A percentile compares a stretch with the other conserved stretches of the same genome.
phyloP scores from a whole-genome alignment of 371 early-diverging fungal species.

The Blyttiomyces sp. region DNA sequence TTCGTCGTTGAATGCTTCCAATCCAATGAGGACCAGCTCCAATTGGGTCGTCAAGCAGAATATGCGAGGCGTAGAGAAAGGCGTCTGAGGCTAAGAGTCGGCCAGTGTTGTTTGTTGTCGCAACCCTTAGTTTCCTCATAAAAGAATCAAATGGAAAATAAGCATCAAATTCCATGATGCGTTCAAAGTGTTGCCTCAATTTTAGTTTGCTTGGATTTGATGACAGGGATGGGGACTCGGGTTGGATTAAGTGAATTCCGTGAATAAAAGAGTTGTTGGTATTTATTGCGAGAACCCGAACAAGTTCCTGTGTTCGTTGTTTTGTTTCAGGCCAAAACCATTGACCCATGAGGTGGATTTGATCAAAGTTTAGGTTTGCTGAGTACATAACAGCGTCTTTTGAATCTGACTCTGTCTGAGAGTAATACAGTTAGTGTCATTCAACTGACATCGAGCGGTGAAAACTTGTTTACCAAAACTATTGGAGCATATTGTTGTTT shows the following conservation, averaged over 20 bases:
- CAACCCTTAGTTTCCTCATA: slow-evolving; percentile 4
- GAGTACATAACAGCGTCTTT: too few species aligned
- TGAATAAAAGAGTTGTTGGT: slow-evolving; percentile 12
- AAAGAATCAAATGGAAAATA: slow-evolving; percentile 14
- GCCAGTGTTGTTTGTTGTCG: slow-evolving; percentile 3
- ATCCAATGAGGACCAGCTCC: too few species aligned
- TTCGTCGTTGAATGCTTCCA: too few species aligned
- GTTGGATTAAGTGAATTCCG: slow-evolving; percentile 15
- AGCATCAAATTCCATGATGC: slow-evolving; percentile 1
- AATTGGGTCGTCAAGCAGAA: not conserved
- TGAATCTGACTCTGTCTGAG: too few species aligned
- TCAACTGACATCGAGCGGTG: too few species aligned
- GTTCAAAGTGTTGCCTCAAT: not conserved
- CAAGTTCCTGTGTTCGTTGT: slow-evolving; percentile 6
- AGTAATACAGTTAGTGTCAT: too few species aligned
- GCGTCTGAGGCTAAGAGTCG: slow-evolving; percentile 19
- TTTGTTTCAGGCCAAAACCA: slow-evolving; percentile 20
- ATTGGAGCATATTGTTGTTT: too few species aligned
- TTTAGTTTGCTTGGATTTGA: not conserved
- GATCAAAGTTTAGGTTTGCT: too few species aligned
- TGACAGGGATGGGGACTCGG: not conserved
- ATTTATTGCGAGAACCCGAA: slow-evolving; percentile 19
- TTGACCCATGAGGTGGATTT: slow-evolving; percentile 22
- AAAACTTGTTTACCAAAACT: too few species aligned
- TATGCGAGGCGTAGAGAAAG: slow-evolving; percentile 16